phyloP scores from a whole-genome alignment of 495 filamentous ascomycete genomes.

The Hypoxylon fuscum region DNA sequence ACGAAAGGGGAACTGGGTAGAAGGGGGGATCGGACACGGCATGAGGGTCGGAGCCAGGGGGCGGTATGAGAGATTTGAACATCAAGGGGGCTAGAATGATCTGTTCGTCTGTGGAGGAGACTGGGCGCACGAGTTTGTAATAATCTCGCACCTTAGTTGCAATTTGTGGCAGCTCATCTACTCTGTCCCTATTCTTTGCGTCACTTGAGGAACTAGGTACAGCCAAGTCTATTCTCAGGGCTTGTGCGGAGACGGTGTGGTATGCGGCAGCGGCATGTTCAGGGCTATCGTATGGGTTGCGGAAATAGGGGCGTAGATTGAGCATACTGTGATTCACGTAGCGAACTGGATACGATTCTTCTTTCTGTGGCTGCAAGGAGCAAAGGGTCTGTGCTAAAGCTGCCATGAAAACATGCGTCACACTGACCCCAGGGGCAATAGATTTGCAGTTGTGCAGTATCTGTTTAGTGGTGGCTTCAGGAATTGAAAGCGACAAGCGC shows the following conservation, averaged over 20 bases:
- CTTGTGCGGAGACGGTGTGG: slow-evolving; percentile 41
- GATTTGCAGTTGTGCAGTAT: slow-evolving; percentile 39
- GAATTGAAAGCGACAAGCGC: slow-evolving; percentile 24
- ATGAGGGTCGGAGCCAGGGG: slow-evolving; percentile 20
- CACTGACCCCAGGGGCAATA: slow-evolving; percentile 32
- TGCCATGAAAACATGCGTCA: slow-evolving; percentile 49
- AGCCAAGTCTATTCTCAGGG: slow-evolving; percentile 30
- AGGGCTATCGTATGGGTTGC: slow-evolving; percentile 37
- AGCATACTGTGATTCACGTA: slow-evolving; percentile 48
- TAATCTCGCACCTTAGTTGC: slow-evolving; percentile 22
- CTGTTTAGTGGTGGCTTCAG: slow-evolving; percentile 13
- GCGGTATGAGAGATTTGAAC: slow-evolving; percentile 18
- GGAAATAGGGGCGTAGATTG: slow-evolving; percentile 43
- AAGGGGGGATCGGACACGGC: slow-evolving; percentile 18
- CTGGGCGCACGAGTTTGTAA: slow-evolving; percentile 19
- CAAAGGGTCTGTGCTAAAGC: slow-evolving; percentile 43
- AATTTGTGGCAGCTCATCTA: slow-evolving; percentile 4
- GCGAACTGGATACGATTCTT: slow-evolving; percentile 20
- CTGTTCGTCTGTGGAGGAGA: slow-evolving; percentile 15
- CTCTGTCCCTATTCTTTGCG: neutral
- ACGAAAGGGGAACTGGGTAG: slow-evolving; percentile 30
- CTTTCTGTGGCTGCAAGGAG: slow-evolving; percentile 27
- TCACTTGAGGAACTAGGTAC: slow-evolving; percentile 1
- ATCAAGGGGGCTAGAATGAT: slow-evolving; percentile 17
- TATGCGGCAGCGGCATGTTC: slow-evolving; percentile 44